Evolutionary conservation across 345 rosid genomes (phyloP).

Genomic region (Arabis alpina): DNA sequence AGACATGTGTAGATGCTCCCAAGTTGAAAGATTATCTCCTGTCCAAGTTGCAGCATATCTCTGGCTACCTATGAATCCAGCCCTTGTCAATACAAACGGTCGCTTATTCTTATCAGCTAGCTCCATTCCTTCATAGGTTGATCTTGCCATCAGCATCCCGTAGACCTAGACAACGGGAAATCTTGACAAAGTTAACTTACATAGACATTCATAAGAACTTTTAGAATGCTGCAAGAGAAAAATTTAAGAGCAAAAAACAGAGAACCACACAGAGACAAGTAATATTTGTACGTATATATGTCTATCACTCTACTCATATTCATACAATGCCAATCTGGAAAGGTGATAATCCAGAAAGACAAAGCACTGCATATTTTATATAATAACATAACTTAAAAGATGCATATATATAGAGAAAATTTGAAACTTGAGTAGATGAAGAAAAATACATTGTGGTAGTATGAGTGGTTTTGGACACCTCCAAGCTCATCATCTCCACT

Average conservation of each 20-base stretch:
- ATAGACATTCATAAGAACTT: background rate
- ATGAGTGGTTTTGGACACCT: conserved; percentile 72
- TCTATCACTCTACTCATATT: too few relatives aligned
- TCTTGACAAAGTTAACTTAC: conserved; percentile 15
- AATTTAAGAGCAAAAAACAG: too few relatives aligned
- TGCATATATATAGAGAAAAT: background rate
- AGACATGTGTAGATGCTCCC: conserved; percentile 95
- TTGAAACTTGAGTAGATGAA: conserved; percentile 21
- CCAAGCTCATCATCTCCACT: conserved; percentile 81
- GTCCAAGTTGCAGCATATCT: conserved; percentile 96
- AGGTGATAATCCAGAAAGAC: too few relatives aligned
- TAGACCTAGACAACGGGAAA: conserved; percentile 60
- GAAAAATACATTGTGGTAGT: conserved; percentile 84
- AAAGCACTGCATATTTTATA: too few relatives aligned
- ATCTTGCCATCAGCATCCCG: conserved; percentile 92
- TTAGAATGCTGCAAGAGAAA: too few relatives aligned
- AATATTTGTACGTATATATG: background rate
- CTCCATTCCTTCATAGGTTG: conserved; percentile 86
- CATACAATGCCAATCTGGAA: too few relatives aligned
- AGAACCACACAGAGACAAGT: background rate
- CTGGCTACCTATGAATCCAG: conserved; percentile 91
- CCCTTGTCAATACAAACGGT: conserved; percentile 95
- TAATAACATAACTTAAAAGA: too few relatives aligned
- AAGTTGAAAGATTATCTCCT: conserved; percentile 88
- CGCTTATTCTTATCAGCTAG: conserved; percentile 70